Evolutionary conservation across 176 grass and related monocot species (phyloP).

Genomic region (maize (Zea mays)): DNA sequence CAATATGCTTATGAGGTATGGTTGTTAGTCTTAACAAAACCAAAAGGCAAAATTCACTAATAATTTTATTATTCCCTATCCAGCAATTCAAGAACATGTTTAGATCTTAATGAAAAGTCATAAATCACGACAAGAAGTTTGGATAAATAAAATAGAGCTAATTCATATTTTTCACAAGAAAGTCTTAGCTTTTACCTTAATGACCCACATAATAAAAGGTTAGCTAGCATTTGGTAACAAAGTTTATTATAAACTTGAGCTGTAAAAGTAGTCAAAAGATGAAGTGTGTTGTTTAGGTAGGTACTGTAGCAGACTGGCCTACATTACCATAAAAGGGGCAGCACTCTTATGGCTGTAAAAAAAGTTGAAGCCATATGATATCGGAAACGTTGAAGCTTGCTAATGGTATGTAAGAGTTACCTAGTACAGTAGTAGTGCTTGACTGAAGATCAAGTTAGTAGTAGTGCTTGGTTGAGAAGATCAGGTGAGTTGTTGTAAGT

Average conservation of each 20-base stretch:
- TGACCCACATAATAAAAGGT: conserved; percentile 5
- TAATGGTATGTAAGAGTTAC: neutral
- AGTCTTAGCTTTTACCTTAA: neutral
- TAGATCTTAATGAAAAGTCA: neutral
- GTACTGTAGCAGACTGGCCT: neutral
- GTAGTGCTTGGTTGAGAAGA: neutral
- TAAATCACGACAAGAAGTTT: neutral
- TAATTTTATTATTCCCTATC: neutral
- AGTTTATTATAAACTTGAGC: neutral
- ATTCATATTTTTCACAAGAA: neutral
- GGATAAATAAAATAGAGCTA: neutral
- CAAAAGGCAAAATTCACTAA: neutral
- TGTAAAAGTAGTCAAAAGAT: neutral
- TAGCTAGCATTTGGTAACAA: neutral
- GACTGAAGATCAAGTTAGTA: neutral
- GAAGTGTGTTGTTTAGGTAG: neutral
- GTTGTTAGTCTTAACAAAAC: neutral
- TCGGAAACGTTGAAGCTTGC: neutral
- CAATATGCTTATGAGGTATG: neutral
- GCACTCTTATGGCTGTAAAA: neutral
- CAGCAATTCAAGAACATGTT: neutral
- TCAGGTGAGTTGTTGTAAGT: neutral
- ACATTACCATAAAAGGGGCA: neutral
- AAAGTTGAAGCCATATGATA: neutral
- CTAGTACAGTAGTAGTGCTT: neutral